A percentile compares a stretch with the other conserved stretches of the same genome.
phyloP scores from a whole-genome alignment of 177 flowering plant genomes.

The Vitis hybrid region DNA sequence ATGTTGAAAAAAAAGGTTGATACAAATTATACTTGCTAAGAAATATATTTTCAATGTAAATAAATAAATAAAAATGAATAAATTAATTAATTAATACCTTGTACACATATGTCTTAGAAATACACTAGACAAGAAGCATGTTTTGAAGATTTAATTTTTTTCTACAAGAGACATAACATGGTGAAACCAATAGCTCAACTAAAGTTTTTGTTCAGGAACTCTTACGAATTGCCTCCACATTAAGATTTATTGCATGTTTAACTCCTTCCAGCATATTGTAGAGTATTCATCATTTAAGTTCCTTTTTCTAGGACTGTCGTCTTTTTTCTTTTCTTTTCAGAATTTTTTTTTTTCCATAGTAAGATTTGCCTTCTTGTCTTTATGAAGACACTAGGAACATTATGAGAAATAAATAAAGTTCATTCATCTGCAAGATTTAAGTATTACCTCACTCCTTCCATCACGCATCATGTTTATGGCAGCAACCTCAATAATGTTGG shows the following conservation, averaged over 20 bases:
- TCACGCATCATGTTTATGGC: conserved; percentile 95
- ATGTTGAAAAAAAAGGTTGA: background rate
- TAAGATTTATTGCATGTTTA: background rate
- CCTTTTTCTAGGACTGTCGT: background rate
- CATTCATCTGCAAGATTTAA: background rate
- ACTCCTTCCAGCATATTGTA: background rate
- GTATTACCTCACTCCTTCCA: conserved; percentile 79
- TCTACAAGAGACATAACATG: background rate
- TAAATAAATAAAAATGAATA: too few species aligned
- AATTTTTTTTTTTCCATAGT: background rate
- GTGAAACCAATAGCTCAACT: background rate
- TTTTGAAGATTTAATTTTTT: background rate
- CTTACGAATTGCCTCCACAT: background rate
- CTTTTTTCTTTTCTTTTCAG: too few species aligned
- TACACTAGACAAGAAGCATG: background rate
- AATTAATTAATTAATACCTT: too few species aligned
- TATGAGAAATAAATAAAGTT: background rate
- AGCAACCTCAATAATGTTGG: conserved; percentile 91
- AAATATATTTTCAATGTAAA: too few species aligned
- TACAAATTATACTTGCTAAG: too few species aligned
- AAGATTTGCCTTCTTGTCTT: background rate
- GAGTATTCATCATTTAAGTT: background rate
- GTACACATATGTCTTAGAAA: too few species aligned
- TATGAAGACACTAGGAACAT: background rate
- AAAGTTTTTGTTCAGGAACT: background rate